A percentile compares a stretch with the other conserved stretches of the same genome.
Evolutionary conservation across 495 filamentous ascomycete species (phyloP).

Genomic region (Glonium stellatum): DNA sequence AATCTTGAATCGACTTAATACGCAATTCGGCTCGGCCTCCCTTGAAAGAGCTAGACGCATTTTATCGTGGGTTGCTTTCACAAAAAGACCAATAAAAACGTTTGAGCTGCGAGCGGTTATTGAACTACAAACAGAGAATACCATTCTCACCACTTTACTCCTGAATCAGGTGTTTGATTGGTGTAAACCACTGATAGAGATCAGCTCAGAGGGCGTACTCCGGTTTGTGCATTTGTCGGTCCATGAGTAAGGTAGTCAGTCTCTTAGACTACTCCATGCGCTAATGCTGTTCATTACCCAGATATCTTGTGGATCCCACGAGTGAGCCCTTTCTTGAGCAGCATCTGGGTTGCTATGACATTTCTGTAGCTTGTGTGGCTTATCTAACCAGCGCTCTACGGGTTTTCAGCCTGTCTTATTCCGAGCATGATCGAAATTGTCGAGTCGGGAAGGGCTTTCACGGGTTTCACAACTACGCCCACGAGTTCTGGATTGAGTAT

Average conservation of each 20-base stretch:
- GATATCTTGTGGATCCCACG: neutral
- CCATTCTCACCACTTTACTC: neutral
- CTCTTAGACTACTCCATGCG: no score
- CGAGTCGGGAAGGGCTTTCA: neutral
- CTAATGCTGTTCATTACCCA: neutral
- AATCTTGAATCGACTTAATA: neutral
- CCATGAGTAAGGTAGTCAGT: neutral
- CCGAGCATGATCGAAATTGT: neutral
- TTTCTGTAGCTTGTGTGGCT: neutral
- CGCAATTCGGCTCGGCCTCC: neutral
- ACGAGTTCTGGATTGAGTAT: constrained; percentile 5
- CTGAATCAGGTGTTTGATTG: neutral
- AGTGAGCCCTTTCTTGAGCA: neutral
- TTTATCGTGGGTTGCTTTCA: neutral
- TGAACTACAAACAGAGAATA: neutral
- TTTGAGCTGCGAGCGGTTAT: neutral
- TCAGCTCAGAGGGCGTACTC: neutral
- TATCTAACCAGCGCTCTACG: neutral
- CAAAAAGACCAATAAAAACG: neutral
- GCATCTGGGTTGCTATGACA: neutral
- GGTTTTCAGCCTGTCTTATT: neutral
- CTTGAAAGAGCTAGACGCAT: neutral
- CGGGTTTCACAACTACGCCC: neutral
- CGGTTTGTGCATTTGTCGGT: constrained; percentile 7
- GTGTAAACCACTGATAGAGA: neutral